phyloP scores from a whole-genome alignment of 371 early-diverging fungal genomes.

The Rhizopus sp. region DNA sequence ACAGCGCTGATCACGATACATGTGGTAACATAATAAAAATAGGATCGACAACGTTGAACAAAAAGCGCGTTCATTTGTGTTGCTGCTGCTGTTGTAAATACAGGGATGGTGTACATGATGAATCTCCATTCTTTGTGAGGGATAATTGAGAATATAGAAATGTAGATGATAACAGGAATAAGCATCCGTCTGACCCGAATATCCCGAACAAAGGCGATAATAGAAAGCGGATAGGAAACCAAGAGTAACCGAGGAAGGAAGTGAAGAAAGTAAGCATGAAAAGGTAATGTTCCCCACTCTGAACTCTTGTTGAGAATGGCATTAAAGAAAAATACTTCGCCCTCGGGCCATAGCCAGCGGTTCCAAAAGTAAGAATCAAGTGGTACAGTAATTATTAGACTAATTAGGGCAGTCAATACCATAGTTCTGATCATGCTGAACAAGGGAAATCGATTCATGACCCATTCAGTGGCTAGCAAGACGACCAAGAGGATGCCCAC shows the following conservation, averaged over 20 bases:
- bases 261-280: slow-evolving; percentile 68
- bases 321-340: slow-evolving; percentile 85
- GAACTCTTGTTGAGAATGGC: slow-evolving; percentile 72
- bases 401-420: slow-evolving; percentile 34
- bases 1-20: slow-evolving; percentile 24
- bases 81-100: slow-evolving; percentile 81
- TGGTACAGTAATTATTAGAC: slow-evolving; percentile 55
- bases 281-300: slow-evolving; percentile 87
- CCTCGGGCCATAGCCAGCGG: slow-evolving; percentile 82
- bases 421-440: slow-evolving; percentile 16
- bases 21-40: slow-evolving; percentile 11
- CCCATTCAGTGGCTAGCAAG: slow-evolving; percentile 40
- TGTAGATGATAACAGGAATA: slow-evolving; percentile 58
- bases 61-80: slow-evolving; percentile 29
- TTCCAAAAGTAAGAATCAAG: slow-evolving; percentile 91
- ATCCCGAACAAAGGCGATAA: slow-evolving; percentile 43
- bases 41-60: slow-evolving; percentile 18
- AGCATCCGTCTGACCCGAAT: slow-evolving; percentile 56
- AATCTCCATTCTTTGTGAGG: slow-evolving; percentile 98
- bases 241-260: slow-evolving; percentile 81
- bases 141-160: slow-evolving; percentile 70
- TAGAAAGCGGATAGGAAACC: slow-evolving; percentile 67
- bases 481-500: slow-evolving; percentile 57
- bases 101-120: slow-evolving; percentile 84
- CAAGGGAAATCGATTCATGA: slow-evolving; percentile 20